Evolutionary conservation across 345 rosid genomes (phyloP), one percentile per base, ranked within the genome.

Genomic region (Litchi chinensis): DNA sequence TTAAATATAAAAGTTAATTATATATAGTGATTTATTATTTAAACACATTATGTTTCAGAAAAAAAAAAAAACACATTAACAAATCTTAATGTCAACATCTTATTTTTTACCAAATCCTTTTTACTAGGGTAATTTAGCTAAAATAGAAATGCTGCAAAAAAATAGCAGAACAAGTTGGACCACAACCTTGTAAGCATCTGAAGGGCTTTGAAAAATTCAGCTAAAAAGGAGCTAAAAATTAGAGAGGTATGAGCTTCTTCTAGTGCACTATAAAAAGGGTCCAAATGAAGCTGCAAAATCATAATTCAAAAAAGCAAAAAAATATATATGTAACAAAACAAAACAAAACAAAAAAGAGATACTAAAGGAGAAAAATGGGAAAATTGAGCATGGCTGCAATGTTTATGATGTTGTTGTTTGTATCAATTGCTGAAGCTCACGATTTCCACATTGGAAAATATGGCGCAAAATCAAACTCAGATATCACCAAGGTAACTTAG

Each of bases 381-480:
- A 41, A 56, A 21, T 13, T 41, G 18, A 77, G 6, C 21, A 39
- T 21, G 8, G 32, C 19, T 1, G 26, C 54, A 8, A 12, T 56
- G 32, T 8, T 22, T 9, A 0, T n/a, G 10, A 13, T 75, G 1
- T 48, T 77, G 13, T 48, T 78, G 41, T n/a, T n/a, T 12, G 13
- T 77, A 28, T 74, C 71, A 11, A 26, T 22, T 44, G 62, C 70
- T 5, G 7, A 11, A 9, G 74, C 69, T 21, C 75, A 69, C 13
- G 66, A 60, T 32, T 56, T 76, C 8, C 81, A 87, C 65, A 50
- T 85, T 1, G 69, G 68, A 10, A 79, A 76, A 43, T 80, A 57
- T 56, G 83, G 86, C 0, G 89, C 80, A 26, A 77, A 43, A 80
- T 28, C 76, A 66, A 13, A 65, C 39, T 24, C 79, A 0, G 76